A percentile compares a stretch with the other conserved stretches of the same genome.
These are phyloP conservation scores for Xanthoceras sorbifolium DNA, from an alignment of 345 rosid species.

Conservation along the genomic window DNA sequence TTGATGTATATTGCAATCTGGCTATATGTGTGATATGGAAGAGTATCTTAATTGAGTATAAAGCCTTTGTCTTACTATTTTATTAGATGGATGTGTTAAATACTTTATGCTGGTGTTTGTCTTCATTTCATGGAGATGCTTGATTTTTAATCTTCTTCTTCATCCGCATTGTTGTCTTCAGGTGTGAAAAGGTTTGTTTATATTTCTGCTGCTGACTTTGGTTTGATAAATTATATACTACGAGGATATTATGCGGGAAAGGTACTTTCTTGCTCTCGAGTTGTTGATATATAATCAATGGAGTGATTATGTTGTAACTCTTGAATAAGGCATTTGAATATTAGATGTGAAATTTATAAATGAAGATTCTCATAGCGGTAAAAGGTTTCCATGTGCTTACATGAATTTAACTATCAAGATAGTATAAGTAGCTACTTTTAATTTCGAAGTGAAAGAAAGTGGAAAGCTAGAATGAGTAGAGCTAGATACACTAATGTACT, in stretches of 20 bases:
- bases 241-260: slow-evolving; percentile 63
- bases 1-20: no score
- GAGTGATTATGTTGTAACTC: not conserved
- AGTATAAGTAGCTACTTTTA: no score
- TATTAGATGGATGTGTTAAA: no score
- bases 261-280: slow-evolving; percentile 35
- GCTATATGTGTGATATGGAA: no score
- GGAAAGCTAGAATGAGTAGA: not conserved
- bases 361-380: not conserved
- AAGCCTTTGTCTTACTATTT: no score
- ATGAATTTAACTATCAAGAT: not conserved
- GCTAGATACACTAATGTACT: not conserved
- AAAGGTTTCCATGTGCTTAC: not conserved
- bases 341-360: not conserved
- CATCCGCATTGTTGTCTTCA: slow-evolving; percentile 20
- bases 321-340: not conserved
- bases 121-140: not conserved
- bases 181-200: slow-evolving; percentile 65
- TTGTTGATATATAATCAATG: not conserved
- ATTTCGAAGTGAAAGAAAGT: not conserved
- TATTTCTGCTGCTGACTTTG: slow-evolving; percentile 67
- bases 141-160: not conserved
- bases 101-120: not conserved
- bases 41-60: no score
- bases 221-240: slow-evolving; percentile 46